phyloP scores from a whole-genome alignment of 2,329 filamentous ascomycete genomes.

The Microdochium paspali region DNA sequence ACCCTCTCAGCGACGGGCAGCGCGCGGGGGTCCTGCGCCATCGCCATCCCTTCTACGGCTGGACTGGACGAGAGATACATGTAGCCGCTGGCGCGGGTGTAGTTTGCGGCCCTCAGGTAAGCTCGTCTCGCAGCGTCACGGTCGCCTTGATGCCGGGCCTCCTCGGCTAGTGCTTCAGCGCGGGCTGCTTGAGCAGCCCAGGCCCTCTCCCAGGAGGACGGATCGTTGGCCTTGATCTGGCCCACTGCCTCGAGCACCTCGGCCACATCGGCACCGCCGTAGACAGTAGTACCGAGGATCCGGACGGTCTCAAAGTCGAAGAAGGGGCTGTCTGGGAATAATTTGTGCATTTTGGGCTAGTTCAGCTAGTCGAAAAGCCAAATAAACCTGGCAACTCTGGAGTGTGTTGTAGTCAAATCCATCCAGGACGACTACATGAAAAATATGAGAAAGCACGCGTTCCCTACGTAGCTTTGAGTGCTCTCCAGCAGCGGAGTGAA shows the following conservation, averaged over 20 bases:
- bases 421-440: too few species aligned
- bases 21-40: constrained; percentile 16
- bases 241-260: constrained; percentile 27
- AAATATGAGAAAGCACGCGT: too few species aligned
- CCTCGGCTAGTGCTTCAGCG: constrained; percentile 22
- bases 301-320: constrained; percentile 34
- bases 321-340: constrained; percentile 21
- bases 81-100: constrained; percentile 2
- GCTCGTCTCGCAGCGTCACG: constrained; percentile 19
- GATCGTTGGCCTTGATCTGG: constrained; percentile 25
- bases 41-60: constrained; percentile 3
- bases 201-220: constrained; percentile 26
- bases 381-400: too few species aligned
- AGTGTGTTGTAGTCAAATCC: too few species aligned
- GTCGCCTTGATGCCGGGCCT: constrained; percentile 20
- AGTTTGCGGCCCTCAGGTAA: constrained; percentile 24
- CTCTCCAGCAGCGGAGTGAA: too few species aligned
- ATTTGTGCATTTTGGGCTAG: constrained; percentile 15
- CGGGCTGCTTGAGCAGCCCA: constrained; percentile 20
- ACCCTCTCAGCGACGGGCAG: constrained; percentile 14
- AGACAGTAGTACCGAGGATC: constrained; percentile 24
- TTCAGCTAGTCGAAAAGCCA: too few species aligned
- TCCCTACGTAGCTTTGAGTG: too few species aligned
- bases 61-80: too few species aligned
- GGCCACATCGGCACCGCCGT: constrained; percentile 26